These are phyloP conservation scores for Macrophomina phaseolina DNA, from an alignment of 2,329 filamentous ascomycete genomes.

Conservation along the genomic window DNA sequence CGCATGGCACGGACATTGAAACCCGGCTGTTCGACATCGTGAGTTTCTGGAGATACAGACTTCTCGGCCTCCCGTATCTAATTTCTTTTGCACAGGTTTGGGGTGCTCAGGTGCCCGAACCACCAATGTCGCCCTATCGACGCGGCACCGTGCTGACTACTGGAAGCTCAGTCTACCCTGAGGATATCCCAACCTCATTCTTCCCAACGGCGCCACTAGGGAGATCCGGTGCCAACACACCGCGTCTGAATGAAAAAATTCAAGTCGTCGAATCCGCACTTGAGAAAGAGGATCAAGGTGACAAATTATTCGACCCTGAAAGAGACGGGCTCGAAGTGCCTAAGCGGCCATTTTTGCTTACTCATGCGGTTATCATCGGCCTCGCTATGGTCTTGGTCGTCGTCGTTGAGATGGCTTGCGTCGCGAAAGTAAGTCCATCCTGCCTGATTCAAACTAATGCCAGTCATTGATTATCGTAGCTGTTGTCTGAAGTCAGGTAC, in stretches of 20 bases:
- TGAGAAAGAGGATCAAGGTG: conserved; percentile 36
- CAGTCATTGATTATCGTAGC: not conserved
- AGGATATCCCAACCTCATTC: not conserved
- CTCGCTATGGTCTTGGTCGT: conserved; percentile 38
- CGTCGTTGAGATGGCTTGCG: conserved; percentile 39
- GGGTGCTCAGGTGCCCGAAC: conserved; percentile 34
- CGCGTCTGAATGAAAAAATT: conserved; percentile 36
- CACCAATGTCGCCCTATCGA: not conserved
- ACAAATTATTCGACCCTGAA: conserved; percentile 36
- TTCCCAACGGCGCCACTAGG: not conserved
- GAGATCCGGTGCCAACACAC: not conserved
- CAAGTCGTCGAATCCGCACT: conserved; percentile 34
- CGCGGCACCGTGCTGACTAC: not conserved
- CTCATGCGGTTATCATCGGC: conserved; percentile 30
- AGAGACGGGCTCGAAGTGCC: conserved; percentile 34
- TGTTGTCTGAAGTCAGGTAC: conserved; percentile 46
- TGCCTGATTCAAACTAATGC: not conserved
- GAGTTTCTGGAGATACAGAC: not conserved
- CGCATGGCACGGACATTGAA: conserved; percentile 42
- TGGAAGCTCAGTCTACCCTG: not conserved
- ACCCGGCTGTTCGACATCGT: conserved; percentile 22
- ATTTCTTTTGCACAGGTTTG: conserved; percentile 28
- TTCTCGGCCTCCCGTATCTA: not conserved
- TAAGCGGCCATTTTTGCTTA: conserved; percentile 35
- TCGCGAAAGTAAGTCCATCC: conserved; percentile 34